Percentiles rank a stretch among this genome's conserved stretches.
Evolutionary conservation across 2,329 filamentous ascomycete genomes (phyloP).

Genomic region (Pezicula neosporulosa): DNA sequence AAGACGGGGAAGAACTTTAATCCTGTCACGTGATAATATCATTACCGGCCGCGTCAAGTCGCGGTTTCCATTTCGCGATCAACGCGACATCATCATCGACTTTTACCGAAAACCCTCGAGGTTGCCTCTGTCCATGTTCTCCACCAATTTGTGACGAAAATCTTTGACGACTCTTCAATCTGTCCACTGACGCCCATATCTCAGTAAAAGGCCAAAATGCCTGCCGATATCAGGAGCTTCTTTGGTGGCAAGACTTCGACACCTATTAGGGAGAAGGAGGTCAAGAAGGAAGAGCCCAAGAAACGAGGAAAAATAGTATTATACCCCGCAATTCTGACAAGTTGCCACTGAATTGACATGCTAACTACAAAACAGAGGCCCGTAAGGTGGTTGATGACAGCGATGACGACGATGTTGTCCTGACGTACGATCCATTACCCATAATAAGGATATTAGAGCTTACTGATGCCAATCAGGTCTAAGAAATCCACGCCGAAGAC

Average conservation of each 20-base stretch:
- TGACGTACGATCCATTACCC: slow-evolving; percentile 27
- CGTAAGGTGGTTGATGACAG: slow-evolving; percentile 79
- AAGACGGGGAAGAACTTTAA: neutral
- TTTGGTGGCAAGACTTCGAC: slow-evolving; percentile 73
- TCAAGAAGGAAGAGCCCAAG: slow-evolving; percentile 29
- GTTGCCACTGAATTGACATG: neutral
- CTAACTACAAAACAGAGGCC: slow-evolving; percentile 33
- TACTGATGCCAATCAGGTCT: slow-evolving; percentile 24
- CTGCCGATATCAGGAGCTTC: slow-evolving; percentile 85
- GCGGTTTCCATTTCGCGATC: too few relatives aligned
- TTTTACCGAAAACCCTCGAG: too few relatives aligned
- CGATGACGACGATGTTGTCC: slow-evolving; percentile 65
- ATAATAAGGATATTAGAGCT: neutral
- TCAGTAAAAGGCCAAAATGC: slow-evolving; percentile 50
- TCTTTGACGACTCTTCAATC: too few relatives aligned
- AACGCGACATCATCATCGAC: too few relatives aligned
- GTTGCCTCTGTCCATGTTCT: too few relatives aligned
- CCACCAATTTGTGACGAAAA: too few relatives aligned
- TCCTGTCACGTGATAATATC: too few relatives aligned
- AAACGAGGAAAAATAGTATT: slow-evolving; percentile 28
- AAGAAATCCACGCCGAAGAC: slow-evolving; percentile 49
- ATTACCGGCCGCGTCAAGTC: too few relatives aligned
- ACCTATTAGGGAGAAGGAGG: slow-evolving; percentile 39
- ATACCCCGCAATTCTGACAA: neutral
- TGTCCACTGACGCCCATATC: too few relatives aligned